Evolutionary conservation across 225 moss, liverwort and hornwort genomes (phyloP).

Genomic region (Pseudoscleropodium purum): DNA sequence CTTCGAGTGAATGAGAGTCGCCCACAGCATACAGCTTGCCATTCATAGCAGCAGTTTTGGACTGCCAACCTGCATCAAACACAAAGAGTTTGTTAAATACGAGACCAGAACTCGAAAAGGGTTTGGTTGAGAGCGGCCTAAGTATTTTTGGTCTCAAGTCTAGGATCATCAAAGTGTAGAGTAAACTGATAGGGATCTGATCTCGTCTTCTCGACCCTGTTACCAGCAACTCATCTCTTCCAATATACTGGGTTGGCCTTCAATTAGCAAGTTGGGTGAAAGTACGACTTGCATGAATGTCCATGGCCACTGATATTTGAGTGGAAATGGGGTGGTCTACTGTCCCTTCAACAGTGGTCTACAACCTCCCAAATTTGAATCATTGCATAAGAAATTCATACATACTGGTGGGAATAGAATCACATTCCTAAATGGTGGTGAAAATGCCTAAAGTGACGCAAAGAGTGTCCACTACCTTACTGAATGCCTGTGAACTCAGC

Average conservation of each 20-base stretch:
- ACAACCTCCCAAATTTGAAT: not conserved
- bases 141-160: not conserved
- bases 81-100: not conserved
- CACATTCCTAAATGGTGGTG: not conserved
- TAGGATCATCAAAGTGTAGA: not conserved
- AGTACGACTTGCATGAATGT: not conserved
- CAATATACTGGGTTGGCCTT: not conserved
- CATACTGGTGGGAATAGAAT: not conserved
- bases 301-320: not conserved
- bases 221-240: not conserved
- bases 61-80: conserved; percentile 71
- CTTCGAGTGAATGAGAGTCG: conserved; percentile 86
- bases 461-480: not conserved
- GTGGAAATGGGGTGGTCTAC: not conserved
- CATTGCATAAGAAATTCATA: not conserved
- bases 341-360: not conserved
- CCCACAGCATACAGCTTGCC: conserved; percentile 95
- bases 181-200: not conserved
- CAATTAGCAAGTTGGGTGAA: not conserved
- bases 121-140: not conserved
- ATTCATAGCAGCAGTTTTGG: conserved; percentile 89
- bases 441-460: not conserved
- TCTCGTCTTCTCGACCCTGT: not conserved
- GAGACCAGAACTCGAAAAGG: not conserved
- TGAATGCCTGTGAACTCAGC: not conserved